Conservation (phyloP, 2,329 filamentous ascomycete genomes). For the Penicillium sp. region DNA sequence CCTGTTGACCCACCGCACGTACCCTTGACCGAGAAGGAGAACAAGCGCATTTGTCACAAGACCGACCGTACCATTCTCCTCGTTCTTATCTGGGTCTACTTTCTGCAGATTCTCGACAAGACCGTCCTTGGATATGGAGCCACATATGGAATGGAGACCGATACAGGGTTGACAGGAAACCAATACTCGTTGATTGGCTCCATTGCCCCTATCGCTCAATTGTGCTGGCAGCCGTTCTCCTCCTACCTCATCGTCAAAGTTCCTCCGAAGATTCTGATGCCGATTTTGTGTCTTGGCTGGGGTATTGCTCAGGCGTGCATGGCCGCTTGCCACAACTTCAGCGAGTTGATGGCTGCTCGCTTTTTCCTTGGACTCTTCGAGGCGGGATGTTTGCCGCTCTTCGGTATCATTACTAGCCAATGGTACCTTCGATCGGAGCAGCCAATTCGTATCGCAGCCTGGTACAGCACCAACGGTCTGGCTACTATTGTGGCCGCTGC, state of each 20-base stretch:
- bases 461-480: slow-evolving; percentile 64
- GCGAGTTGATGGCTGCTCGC: slow-evolving; percentile 47
- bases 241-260: slow-evolving; percentile 62
- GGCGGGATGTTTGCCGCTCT: slow-evolving; percentile 50
- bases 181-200: slow-evolving; percentile 60
- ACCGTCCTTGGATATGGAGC: slow-evolving; percentile 58
- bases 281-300: slow-evolving; percentile 49
- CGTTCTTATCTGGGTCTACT: slow-evolving; percentile 48
- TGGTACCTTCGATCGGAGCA: slow-evolving; percentile 58
- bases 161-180: slow-evolving; percentile 53
- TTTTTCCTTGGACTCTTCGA: slow-evolving; percentile 57
- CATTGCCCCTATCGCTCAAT: slow-evolving; percentile 60
- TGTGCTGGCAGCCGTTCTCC: slow-evolving; percentile 62
- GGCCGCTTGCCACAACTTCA: slow-evolving; percentile 50
- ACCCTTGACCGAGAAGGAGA: slow-evolving; percentile 38
- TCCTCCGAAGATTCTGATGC: slow-evolving; percentile 60
- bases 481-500: slow-evolving; percentile 59
- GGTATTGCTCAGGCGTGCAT: slow-evolving; percentile 50
- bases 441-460: slow-evolving; percentile 62
- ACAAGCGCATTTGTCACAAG: slow-evolving; percentile 59
- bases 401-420: slow-evolving; percentile 46
- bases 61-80: slow-evolving; percentile 61
- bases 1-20: slow-evolving; percentile 22
- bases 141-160: slow-evolving; percentile 55
- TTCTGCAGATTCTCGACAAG: slow-evolving; percentile 59